Evolutionary conservation across 192 early-diverging fungal species (phyloP).

Genomic region (Dimargaris xerosporica): DNA sequence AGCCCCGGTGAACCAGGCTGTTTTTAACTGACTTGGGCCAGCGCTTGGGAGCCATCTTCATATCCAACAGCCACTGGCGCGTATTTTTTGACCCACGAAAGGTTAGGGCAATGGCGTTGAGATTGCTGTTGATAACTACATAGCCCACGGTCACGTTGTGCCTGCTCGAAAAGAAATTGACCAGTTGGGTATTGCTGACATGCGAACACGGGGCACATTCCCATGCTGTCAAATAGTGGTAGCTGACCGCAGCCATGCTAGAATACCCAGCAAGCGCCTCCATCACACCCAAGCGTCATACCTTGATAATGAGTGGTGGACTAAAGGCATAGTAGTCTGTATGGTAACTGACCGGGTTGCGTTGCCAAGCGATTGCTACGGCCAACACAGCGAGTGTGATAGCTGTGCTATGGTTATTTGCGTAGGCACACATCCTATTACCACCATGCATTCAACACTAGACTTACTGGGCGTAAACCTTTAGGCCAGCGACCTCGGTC

Average conservation of each 20-base stretch:
- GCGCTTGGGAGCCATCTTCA: constrained; percentile 14
- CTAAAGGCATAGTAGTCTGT: too few species aligned
- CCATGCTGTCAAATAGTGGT: constrained; percentile 2
- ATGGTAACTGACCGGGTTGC: neutral
- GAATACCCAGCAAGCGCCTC: neutral
- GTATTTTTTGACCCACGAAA: constrained; percentile 25
- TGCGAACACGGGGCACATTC: neutral
- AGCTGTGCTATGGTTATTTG: neutral
- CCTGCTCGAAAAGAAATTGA: constrained; percentile 1
- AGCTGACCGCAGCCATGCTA: constrained; percentile 1
- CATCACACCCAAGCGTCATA: too few species aligned
- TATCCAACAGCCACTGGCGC: constrained; percentile 18
- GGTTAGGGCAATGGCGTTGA: constrained; percentile 16
- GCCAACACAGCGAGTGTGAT: neutral
- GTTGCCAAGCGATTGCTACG: neutral
- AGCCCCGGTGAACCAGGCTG: constrained; percentile 25
- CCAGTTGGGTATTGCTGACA: constrained; percentile 1
- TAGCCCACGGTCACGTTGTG: constrained; percentile 4
- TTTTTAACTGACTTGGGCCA: constrained; percentile 19
- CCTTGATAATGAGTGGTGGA: too few species aligned
- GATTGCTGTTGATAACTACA: neutral
- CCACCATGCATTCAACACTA: neutral
- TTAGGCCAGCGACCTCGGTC: neutral
- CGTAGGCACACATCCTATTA: neutral
- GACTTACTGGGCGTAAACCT: constrained; percentile 6